phyloP scores from a whole-genome alignment of 2,329 filamentous ascomycete species.

The Aspergillus sp. region DNA sequence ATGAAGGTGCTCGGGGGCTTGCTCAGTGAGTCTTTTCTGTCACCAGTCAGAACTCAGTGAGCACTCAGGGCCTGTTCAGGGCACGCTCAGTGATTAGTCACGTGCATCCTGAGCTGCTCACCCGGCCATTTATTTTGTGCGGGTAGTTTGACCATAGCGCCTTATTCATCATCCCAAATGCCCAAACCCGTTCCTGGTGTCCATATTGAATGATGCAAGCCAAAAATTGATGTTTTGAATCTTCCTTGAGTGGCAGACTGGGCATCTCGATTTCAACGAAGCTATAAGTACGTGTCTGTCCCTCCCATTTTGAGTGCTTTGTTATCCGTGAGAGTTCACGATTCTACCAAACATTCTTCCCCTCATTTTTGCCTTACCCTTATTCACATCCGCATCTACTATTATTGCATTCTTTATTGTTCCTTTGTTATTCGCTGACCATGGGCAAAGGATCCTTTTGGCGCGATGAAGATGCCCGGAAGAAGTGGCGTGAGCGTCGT shows the following conservation, averaged over 20 bases:
- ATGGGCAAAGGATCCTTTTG: background rate
- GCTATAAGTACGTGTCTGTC: too few relatives aligned
- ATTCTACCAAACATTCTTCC: too few relatives aligned
- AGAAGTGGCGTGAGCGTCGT: background rate
- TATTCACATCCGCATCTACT: background rate
- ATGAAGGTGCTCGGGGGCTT: background rate
- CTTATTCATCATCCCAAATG: background rate
- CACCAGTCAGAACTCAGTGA: background rate
- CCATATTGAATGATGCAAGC: background rate
- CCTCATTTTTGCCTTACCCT: too few relatives aligned
- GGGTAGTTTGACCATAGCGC: background rate
- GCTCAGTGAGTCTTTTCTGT: slow-evolving; percentile 3
- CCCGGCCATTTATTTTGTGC: background rate
- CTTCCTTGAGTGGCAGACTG: background rate
- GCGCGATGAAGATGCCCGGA: background rate
- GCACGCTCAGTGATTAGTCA: background rate
- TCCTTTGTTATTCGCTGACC: background rate
- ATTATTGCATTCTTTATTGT: background rate
- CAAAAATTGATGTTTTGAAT: background rate
- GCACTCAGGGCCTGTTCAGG: background rate
- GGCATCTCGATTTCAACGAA: too few relatives aligned
- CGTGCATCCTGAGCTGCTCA: background rate
- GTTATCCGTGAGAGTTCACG: too few relatives aligned
- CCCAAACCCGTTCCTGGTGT: background rate
- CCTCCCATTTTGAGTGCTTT: too few relatives aligned